A percentile compares a stretch with the other conserved stretches of the same genome.
These are phyloP conservation scores for Cnidoscolus chayamansa DNA, from an alignment of 441 rosid genomes.

Conservation along the genomic window DNA sequence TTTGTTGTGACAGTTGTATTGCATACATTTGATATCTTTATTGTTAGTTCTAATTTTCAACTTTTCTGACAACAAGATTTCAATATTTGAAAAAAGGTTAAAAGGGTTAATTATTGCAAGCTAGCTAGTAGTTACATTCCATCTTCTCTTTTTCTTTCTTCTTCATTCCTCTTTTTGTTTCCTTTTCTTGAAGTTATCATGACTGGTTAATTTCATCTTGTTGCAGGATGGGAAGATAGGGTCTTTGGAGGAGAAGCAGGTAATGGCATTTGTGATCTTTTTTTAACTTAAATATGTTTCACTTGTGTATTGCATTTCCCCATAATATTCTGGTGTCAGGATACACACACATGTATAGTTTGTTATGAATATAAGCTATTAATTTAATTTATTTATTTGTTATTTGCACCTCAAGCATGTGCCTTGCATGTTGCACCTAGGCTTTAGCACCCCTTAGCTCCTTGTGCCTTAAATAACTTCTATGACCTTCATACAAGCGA, in stretches of 20 bases:
- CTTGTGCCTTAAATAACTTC: too few species aligned
- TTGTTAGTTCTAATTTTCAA: neutral
- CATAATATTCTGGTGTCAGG: neutral
- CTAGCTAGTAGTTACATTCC: neutral
- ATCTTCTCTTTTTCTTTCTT: neutral
- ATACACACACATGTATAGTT: too few species aligned
- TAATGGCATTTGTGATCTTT: constrained; percentile 18
- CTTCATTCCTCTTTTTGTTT: neutral
- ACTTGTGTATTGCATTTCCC: neutral
- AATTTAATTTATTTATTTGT: too few species aligned
- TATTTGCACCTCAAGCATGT: too few species aligned
- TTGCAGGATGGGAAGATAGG: constrained; percentile 83
- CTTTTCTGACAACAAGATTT: neutral
- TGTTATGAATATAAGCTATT: too few species aligned
- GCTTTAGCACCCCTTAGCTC: too few species aligned
- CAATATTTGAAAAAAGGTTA: neutral
- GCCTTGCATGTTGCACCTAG: too few species aligned
- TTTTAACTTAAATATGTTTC: neutral
- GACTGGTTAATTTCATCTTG: constrained; percentile 19
- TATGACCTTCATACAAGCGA: too few species aligned
- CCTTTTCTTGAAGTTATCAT: constrained; percentile 9
- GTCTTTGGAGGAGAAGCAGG: constrained; percentile 88
- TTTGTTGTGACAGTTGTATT: neutral
- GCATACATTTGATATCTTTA: neutral
- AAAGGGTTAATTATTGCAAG: constrained; percentile 6